Evolutionary conservation across 371 early-diverging fungal species (phyloP).

Genomic region (Zopfochytrium polystomum): DNA sequence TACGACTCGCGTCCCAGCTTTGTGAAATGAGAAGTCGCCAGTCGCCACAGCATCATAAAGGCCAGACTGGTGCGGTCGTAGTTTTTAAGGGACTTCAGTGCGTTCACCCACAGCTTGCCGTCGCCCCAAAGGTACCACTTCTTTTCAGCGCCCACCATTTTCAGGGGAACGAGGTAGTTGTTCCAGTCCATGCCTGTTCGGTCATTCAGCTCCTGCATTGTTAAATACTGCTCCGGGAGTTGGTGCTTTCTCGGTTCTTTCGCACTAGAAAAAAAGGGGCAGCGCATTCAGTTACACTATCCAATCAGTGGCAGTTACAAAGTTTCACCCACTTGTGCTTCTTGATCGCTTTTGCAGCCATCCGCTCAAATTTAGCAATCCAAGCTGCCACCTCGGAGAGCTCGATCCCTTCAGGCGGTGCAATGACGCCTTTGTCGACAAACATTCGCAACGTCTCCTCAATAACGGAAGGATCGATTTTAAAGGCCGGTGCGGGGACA

Average conservation of each 20-base stretch:
- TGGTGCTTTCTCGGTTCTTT: conserved; percentile 8
- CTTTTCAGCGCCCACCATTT: conserved; percentile 21
- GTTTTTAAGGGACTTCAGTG: conserved; percentile 10
- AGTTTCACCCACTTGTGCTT: too few relatives aligned
- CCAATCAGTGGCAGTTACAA: too few relatives aligned
- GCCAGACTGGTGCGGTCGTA: conserved; percentile 17
- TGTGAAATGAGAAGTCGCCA: conserved; percentile 34
- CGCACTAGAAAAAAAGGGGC: too few relatives aligned
- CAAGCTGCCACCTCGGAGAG: too few relatives aligned
- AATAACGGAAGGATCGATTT: too few relatives aligned
- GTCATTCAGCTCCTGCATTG: conserved; percentile 17
- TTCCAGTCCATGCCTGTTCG: conserved; percentile 27
- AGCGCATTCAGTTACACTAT: too few relatives aligned
- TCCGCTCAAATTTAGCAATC: too few relatives aligned
- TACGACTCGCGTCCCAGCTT: conserved; percentile 35
- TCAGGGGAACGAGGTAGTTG: conserved; percentile 23
- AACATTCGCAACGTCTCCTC: too few relatives aligned
- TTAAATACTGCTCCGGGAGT: conserved; percentile 23
- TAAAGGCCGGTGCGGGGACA: too few relatives aligned
- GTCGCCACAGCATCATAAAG: conserved; percentile 34
- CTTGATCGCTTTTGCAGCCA: too few relatives aligned
- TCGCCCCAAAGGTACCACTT: conserved; percentile 34
- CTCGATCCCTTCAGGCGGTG: too few relatives aligned
- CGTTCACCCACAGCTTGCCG: conserved; percentile 22
- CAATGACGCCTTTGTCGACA: too few relatives aligned